Conservation (phyloP, 495 filamentous ascomycete genomes). For the Sphaerosporella brunnea region DNA sequence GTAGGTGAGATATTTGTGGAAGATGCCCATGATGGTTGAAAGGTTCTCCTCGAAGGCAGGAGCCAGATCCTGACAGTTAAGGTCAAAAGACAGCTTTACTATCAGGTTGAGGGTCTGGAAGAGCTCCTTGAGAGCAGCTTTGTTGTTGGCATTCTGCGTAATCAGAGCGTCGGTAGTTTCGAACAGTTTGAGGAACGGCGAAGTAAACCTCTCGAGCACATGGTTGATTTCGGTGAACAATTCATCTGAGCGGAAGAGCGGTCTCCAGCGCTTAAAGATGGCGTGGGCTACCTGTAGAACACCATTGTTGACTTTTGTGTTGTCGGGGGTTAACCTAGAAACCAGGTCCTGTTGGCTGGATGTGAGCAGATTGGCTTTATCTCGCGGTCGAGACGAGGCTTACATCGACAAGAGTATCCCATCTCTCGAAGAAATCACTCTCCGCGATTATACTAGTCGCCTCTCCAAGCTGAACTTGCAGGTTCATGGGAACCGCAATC, state of each 20-base stretch:
- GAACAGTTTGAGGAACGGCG: conserved; percentile 62
- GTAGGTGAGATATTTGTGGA: conserved; percentile 88
- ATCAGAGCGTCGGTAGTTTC: conserved; percentile 53
- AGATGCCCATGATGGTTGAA: conserved; percentile 47
- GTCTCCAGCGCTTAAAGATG: conserved; percentile 92
- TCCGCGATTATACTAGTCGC: conserved; percentile 93
- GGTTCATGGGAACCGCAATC: conserved; percentile 69
- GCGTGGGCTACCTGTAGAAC: conserved; percentile 94
- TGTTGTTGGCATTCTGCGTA: conserved; percentile 54
- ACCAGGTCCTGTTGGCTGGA: conserved; percentile 52
- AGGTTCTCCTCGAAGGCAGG: conserved; percentile 72
- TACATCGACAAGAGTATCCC: conserved; percentile 80
- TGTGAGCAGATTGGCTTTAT: not conserved
- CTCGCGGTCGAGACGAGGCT: conserved; percentile 11
- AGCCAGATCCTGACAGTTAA: conserved; percentile 89
- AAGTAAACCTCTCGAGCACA: conserved; percentile 65
- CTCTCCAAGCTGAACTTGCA: conserved; percentile 88
- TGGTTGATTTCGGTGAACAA: conserved; percentile 90
- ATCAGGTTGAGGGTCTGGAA: conserved; percentile 72
- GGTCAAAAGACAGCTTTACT: conserved; percentile 81
- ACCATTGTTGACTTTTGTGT: conserved; percentile 70
- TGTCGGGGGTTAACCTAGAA: conserved; percentile 57
- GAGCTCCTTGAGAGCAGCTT: conserved; percentile 48
- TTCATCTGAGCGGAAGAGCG: conserved; percentile 74
- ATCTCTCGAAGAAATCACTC: conserved; percentile 89